Conservation (phyloP, 495 filamentous ascomycete genomes). For the Parachaetomium inaequale region DNA sequence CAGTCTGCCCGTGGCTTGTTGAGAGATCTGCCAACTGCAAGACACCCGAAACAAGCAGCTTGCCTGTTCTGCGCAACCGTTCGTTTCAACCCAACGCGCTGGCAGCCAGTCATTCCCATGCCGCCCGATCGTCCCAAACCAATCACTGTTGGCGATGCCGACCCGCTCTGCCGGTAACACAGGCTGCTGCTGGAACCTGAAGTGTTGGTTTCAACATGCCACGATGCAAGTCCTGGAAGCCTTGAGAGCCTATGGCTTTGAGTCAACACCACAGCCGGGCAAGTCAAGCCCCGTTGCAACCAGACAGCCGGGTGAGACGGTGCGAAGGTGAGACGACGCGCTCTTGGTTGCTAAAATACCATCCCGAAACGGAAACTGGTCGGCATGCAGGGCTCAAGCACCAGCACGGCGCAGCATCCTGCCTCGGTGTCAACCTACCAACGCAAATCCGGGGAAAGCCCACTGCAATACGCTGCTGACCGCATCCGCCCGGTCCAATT, state of each 20-base stretch:
- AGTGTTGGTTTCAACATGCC: background rate
- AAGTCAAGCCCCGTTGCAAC: background rate
- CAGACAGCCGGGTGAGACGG: background rate
- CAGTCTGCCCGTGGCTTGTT: background rate
- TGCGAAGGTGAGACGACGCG: background rate
- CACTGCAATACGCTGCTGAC: background rate
- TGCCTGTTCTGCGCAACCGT: background rate
- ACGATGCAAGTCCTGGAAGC: background rate
- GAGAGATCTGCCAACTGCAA: background rate
- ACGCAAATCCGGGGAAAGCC: background rate
- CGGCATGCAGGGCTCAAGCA: background rate
- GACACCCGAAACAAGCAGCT: background rate
- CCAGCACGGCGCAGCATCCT: background rate
- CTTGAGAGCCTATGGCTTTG: background rate
- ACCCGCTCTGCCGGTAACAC: background rate
- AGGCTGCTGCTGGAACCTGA: background rate
- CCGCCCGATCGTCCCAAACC: background rate
- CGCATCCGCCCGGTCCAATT: background rate
- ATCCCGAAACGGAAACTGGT: constrained; percentile 7
- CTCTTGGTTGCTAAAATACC: background rate
- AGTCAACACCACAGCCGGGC: background rate
- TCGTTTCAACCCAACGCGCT: constrained; percentile 6
- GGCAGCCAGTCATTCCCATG: constrained; percentile 7
- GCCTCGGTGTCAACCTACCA: background rate
- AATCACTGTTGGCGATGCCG: background rate